Evolutionary conservation across 1,284 basidiomycete species (phyloP).

Genomic region (Ceraceosorus guamensis): DNA sequence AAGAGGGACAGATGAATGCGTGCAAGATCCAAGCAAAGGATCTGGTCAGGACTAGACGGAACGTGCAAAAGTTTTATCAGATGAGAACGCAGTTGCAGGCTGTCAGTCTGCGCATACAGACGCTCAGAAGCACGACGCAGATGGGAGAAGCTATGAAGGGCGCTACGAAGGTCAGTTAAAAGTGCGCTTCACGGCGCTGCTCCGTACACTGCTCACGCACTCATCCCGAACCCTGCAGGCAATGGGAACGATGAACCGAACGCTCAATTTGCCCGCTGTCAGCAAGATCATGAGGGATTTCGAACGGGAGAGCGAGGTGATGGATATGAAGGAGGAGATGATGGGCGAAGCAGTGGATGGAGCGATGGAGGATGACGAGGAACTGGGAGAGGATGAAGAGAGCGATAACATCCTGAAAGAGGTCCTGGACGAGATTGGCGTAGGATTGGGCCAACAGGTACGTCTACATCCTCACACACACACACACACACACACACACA

Average conservation of each 20-base stretch:
- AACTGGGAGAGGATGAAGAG: slow-evolving; percentile 72
- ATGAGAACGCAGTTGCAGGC: slow-evolving; percentile 98
- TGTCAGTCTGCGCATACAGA: slow-evolving; percentile 90
- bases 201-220: background rate
- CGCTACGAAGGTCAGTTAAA: slow-evolving; percentile 67
- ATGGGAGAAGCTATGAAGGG: slow-evolving; percentile 99
- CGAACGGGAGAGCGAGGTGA: slow-evolving; percentile 88
- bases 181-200: background rate
- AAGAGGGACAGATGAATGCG: slow-evolving; percentile 78
- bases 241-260: slow-evolving; percentile 96
- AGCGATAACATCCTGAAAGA: slow-evolving; percentile 92
- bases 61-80: slow-evolving; percentile 96
- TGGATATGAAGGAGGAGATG: slow-evolving; percentile 99
- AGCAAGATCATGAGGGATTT: slow-evolving; percentile 97
- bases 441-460: slow-evolving; percentile 83
- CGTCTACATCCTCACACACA: slow-evolving; percentile 25
- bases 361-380: slow-evolving; percentile 82
- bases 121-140: slow-evolving; percentile 89
- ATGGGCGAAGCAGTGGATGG: slow-evolving; percentile 98
- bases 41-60: slow-evolving; percentile 86
- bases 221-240: slow-evolving; percentile 54
- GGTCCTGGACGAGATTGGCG: slow-evolving; percentile 94
- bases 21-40: slow-evolving; percentile 99
- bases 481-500: no score
- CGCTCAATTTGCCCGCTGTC: slow-evolving; percentile 87